A percentile compares a stretch with the other conserved stretches of the same genome.
These are phyloP conservation scores for Penicillium verrucosum DNA, from an alignment of 2,329 filamentous ascomycete genomes.

Conservation along the genomic window DNA sequence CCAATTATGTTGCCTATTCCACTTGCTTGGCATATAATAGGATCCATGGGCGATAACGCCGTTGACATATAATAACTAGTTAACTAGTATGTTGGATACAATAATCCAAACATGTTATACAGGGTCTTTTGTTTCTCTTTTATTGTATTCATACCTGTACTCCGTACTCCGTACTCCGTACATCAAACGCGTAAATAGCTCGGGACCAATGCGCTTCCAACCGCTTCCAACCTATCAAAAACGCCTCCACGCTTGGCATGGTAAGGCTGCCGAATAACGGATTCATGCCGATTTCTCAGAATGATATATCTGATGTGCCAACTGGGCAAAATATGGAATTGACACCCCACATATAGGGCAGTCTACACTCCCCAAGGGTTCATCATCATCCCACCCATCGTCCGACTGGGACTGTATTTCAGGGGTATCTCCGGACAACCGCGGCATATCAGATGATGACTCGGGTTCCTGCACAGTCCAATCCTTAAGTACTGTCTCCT, in stretches of 20 bases:
- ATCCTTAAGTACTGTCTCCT: constrained; percentile 66
- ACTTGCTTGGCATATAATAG: not conserved
- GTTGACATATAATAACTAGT: too few species aligned
- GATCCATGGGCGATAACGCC: not conserved
- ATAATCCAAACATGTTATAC: too few species aligned
- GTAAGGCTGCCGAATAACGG: constrained; percentile 8
- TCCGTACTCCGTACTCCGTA: not conserved
- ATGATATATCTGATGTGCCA: constrained; percentile 51
- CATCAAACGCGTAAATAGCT: not conserved
- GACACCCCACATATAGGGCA: constrained; percentile 45
- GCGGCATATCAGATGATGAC: constrained; percentile 1
- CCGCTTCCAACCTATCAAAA: not conserved
- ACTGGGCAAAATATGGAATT: constrained; percentile 51
- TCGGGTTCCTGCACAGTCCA: constrained; percentile 53
- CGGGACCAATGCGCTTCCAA: not conserved
- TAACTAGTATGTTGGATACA: too few species aligned
- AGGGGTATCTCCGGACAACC: not conserved
- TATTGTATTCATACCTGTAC: not conserved
- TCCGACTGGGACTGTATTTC: constrained; percentile 10
- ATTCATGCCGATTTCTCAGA: constrained; percentile 2
- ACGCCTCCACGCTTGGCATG: not conserved
- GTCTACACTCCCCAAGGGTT: constrained; percentile 27
- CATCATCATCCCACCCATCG: constrained; percentile 35
- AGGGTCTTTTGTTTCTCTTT: not conserved
- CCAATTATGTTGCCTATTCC: not conserved